phyloP scores from a whole-genome alignment of 2,329 filamentous ascomycete genomes.

The Claviceps citrina region DNA sequence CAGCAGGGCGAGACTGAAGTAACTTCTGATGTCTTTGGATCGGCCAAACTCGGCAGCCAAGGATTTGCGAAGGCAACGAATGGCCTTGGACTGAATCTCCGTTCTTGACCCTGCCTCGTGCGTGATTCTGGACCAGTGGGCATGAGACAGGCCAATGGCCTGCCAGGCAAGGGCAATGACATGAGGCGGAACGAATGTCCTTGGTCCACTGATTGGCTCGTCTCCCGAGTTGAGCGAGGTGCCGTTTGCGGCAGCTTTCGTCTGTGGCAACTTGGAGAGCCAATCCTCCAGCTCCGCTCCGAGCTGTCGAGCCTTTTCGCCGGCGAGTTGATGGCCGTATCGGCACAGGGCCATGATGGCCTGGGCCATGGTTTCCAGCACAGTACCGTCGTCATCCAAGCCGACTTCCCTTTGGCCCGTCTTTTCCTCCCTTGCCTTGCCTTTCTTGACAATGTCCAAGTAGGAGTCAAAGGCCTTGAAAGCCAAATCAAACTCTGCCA shows the following conservation, averaged over 20 bases:
- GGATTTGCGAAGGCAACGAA: conserved; percentile 59
- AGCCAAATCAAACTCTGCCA: conserved; percentile 84
- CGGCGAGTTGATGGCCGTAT: conserved; percentile 59
- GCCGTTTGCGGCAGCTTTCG: conserved; percentile 13
- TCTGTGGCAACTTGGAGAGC: conserved; percentile 44
- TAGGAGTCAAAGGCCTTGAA: conserved; percentile 88
- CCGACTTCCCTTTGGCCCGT: conserved; percentile 53
- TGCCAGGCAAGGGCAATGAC: conserved; percentile 61
- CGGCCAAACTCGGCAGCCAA: conserved; percentile 51
- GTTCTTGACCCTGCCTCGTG: conserved; percentile 57
- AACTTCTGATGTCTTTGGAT: conserved; percentile 54
- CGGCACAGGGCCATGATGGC: conserved; percentile 69
- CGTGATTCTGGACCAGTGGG: conserved; percentile 74
- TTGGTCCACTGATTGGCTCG: conserved; percentile 18
- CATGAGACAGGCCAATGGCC: conserved; percentile 71
- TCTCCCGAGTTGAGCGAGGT: conserved; percentile 16
- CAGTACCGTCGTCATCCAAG: conserved; percentile 63
- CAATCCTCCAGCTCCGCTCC: conserved; percentile 58
- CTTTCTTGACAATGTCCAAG: conserved; percentile 70
- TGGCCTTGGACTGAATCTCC: conserved; percentile 62
- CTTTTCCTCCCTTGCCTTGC: conserved; percentile 71
- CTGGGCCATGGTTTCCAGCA: conserved; percentile 64
- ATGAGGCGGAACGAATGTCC: conserved; percentile 36
- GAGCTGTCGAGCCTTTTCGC: conserved; percentile 63
- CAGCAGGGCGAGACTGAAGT: conserved; percentile 72